phyloP scores from a whole-genome alignment of 805 yeast species.

The Candida khao-thaluensis region DNA sequence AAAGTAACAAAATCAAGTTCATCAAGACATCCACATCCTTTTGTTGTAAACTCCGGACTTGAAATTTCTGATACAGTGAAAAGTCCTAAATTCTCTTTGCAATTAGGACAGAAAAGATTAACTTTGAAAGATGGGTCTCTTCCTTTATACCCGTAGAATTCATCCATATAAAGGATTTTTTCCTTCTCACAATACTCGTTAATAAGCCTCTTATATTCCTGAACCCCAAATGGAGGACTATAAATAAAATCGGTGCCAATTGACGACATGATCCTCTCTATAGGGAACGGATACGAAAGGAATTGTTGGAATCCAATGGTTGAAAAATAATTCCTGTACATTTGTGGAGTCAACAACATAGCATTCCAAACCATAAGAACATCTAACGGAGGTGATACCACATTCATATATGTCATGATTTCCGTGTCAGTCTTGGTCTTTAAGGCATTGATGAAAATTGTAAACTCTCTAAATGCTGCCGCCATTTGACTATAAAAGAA shows the following conservation, averaged over 20 bases:
- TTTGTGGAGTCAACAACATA: neutral
- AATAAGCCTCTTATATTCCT: neutral
- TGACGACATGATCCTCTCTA: neutral
- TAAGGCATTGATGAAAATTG: constrained; percentile 3
- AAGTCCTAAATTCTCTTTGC: neutral
- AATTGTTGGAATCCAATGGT: constrained; percentile 1
- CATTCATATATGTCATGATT: neutral
- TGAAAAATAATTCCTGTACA: neutral
- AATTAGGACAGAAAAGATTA: constrained; percentile 2
- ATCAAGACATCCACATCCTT: neutral
- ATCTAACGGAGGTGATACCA: constrained; percentile 4
- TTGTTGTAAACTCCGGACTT: neutral
- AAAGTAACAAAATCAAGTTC: neutral
- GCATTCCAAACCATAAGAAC: constrained; percentile 3
- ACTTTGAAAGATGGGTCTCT: neutral
- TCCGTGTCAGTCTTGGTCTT: neutral
- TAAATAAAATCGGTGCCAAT: neutral
- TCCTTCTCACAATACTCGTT: neutral
- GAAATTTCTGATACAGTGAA: neutral
- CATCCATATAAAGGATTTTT: neutral
- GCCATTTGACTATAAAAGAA: neutral
- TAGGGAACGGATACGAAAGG: neutral
- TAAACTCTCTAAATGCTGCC: constrained; percentile 1
- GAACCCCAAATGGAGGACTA: constrained; percentile 1
- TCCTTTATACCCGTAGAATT: neutral